phyloP scores from a whole-genome alignment of 148 eudicot species.

The Heliamphora exappendiculata region DNA sequence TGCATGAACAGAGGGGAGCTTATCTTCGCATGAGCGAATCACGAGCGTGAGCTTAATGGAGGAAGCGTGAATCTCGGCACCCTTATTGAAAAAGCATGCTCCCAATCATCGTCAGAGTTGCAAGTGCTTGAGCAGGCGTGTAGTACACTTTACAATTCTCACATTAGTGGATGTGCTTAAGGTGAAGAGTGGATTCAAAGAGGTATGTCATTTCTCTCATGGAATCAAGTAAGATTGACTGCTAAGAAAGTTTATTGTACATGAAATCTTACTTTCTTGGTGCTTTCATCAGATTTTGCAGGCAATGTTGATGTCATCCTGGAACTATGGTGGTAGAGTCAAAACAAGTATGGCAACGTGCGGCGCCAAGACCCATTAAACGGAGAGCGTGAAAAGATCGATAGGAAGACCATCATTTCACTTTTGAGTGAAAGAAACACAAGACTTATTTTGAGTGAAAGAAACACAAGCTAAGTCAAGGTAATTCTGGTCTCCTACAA shows the following conservation, averaged over 20 bases:
- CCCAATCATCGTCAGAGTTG: not conserved
- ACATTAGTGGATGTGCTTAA: not conserved
- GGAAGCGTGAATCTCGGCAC: not conserved
- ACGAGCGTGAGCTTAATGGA: constrained; percentile 5
- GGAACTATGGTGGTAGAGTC: not conserved
- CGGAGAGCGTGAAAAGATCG: not conserved
- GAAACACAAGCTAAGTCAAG: not conserved
- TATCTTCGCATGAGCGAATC: constrained; percentile 4
- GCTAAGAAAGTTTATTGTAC: not conserved
- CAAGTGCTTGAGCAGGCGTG: constrained; percentile 6
- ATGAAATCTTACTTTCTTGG: constrained; percentile 1
- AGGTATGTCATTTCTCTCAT: not conserved
- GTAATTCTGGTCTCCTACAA: not conserved
- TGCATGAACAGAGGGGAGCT: not conserved
- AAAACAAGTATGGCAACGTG: not conserved
- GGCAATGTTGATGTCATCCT: not conserved
- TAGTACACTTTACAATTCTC: constrained; percentile 2
- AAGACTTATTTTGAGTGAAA: not conserved
- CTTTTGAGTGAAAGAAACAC: not conserved
- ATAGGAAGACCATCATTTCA: constrained; percentile 1
- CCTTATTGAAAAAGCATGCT: constrained; percentile 2
- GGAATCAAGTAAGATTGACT: not conserved
- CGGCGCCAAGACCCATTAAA: constrained; percentile 8
- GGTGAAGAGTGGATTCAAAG: constrained; percentile 10
- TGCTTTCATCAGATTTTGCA: not conserved